phyloP scores from a whole-genome alignment of 495 filamentous ascomycete genomes.

The Xylaria cubensis region DNA sequence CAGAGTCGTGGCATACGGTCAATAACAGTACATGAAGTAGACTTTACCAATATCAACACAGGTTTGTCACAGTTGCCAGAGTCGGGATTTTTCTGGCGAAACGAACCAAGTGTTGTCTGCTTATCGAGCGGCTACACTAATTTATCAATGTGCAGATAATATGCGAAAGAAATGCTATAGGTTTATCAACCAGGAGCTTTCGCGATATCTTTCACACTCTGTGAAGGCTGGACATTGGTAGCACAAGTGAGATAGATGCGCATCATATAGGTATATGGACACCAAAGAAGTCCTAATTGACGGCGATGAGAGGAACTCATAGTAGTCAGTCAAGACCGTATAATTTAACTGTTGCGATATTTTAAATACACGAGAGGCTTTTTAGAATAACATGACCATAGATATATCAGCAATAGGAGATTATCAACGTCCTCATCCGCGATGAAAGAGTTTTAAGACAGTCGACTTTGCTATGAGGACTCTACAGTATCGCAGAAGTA shows the following conservation, averaged over 20 bases:
- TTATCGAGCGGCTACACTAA: no score
- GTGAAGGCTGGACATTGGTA: no score
- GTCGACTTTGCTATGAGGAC: neutral
- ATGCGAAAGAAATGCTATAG: no score
- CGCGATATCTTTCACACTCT: no score
- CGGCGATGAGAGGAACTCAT: neutral
- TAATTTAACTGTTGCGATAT: no score
- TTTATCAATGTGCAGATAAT: no score
- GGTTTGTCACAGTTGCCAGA: neutral
- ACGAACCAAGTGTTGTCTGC: neutral
- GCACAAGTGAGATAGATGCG: neutral
- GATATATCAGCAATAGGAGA: neutral
- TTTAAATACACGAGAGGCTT: neutral
- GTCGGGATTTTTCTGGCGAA: neutral
- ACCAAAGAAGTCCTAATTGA: neutral
- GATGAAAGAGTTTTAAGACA: neutral
- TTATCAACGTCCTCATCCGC: neutral
- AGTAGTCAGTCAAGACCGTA: neutral
- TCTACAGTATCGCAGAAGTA: neutral
- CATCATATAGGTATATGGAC: neutral
- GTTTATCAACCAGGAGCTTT: no score
- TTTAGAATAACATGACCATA: neutral
- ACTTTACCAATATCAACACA: neutral
- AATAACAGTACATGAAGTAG: neutral
- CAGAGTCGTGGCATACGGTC: neutral